These are phyloP conservation scores for Penstemon barbatus DNA, from an alignment of 257 asterid genomes.

Conservation along the genomic window DNA sequence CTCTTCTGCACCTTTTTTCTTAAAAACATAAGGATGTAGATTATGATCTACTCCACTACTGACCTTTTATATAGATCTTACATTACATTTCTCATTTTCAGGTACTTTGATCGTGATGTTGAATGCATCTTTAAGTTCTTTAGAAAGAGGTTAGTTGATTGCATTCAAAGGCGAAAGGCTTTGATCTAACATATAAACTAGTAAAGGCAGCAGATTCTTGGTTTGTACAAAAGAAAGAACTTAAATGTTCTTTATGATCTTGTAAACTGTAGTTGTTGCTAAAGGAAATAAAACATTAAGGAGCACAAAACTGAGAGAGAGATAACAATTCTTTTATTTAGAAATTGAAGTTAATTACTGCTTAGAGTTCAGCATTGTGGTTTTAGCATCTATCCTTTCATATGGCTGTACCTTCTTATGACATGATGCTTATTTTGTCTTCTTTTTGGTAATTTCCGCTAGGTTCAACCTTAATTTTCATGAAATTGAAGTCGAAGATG, in stretches of 20 bases:
- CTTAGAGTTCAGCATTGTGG: neutral
- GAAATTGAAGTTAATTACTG: slow-evolving; percentile 1
- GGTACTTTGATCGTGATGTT: slow-evolving; percentile 95
- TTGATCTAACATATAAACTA: slow-evolving; percentile 14
- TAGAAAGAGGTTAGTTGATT: slow-evolving; percentile 62
- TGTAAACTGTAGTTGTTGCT: neutral
- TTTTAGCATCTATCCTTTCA: neutral
- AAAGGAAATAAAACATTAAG: neutral
- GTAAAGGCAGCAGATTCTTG: neutral
- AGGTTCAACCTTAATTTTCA: slow-evolving; percentile 73
- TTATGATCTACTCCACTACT: neutral
- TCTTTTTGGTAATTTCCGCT: slow-evolving; percentile 12
- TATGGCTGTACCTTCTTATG: neutral
- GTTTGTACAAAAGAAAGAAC: neutral
- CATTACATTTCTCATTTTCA: slow-evolving; percentile 32
- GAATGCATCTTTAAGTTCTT: slow-evolving; percentile 90
- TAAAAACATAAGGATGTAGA: neutral
- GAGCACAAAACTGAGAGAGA: neutral
- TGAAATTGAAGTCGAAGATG: slow-evolving; percentile 51
- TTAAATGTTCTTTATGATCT: neutral
- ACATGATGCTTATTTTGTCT: slow-evolving; percentile 13
- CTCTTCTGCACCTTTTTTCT: neutral
- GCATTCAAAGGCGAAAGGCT: slow-evolving; percentile 17
- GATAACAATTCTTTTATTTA: neutral
- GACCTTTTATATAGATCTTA: slow-evolving; percentile 9